Conservation (phyloP, 257 asterid species). For the Cynanchum wilfordii region DNA sequence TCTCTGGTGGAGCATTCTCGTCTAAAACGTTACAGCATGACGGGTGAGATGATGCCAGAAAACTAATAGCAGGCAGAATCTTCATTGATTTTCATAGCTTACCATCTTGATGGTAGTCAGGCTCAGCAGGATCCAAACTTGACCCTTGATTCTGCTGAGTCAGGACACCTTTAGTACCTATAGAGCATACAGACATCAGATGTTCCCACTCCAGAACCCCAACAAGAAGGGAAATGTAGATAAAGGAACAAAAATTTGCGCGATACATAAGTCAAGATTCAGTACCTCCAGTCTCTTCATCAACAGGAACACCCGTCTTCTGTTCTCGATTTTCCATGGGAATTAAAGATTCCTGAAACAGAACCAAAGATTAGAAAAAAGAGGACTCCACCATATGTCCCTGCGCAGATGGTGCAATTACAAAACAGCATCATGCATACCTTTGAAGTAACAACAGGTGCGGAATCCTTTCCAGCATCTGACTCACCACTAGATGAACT, state of each 20-base stretch:
- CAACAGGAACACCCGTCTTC: constrained; percentile 21
- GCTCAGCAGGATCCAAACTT: constrained; percentile 33
- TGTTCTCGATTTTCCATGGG: constrained; percentile 25
- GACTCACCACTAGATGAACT: constrained; percentile 41
- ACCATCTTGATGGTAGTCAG: constrained; percentile 49
- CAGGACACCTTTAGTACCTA: constrained; percentile 33
- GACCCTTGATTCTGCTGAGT: constrained; percentile 34
- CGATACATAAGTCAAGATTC: not conserved
- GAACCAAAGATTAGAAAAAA: not conserved
- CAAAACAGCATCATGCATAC: constrained; percentile 20
- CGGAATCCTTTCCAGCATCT: constrained; percentile 35
- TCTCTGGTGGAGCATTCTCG: constrained; percentile 61
- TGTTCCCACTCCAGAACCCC: not conserved
- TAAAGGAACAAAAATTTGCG: not conserved
- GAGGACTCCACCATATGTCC: not conserved
- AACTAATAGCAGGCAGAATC: constrained; percentile 47
- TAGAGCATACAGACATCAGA: constrained; percentile 11
- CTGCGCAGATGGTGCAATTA: not conserved
- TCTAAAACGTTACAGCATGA: constrained; percentile 58
- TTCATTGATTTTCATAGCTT: constrained; percentile 54
- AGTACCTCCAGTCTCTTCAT: constrained; percentile 30
- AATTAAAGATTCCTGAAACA: constrained; percentile 36
- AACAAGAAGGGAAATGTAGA: not conserved
- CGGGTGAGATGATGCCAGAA: constrained; percentile 54
- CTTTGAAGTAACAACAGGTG: constrained; percentile 28